Evolutionary conservation across 805 yeast genomes (phyloP), one percentile per base, ranked within the genome.

Genomic region (Yarrowia osloensis): DNA sequence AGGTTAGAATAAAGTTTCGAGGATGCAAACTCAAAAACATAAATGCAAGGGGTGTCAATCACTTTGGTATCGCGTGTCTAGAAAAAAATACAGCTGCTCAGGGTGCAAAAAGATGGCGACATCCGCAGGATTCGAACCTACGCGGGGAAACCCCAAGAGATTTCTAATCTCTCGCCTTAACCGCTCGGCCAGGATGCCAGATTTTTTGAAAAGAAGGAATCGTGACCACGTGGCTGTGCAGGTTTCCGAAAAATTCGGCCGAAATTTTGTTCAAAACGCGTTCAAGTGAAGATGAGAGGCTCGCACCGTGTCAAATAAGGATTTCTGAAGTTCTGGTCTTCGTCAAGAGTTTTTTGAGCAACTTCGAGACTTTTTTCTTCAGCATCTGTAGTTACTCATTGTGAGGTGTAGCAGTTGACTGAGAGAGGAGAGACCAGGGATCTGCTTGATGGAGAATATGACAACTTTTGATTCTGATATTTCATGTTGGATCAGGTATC

Each of bases 71-170:
- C 17, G 19, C 44, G 12, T 7, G 24, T 42, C 9, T 11, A 8
- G 15, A 42, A 17, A 22, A 9, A 42, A 42, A 21, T 22, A 22
- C 17, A 22, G 47, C n/a, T 44, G 2, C 13, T 7, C 19, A 15
- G 15, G 28, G 2, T 7, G 6, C 26, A 46, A 46, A 46, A 46
- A 26, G 50, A 46, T 46, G 50, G 50, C 50, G 50, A 46, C 50
- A 46, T 46, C 50, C 50, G 50, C 50, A 46, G 50, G 50, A 46
- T 46, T 46, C 50, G 50, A 46, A 46, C 50, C 50, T 46, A 46
- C 50, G 50, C 50, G 50, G 50, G 50, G 50, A 46, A 46, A 46
- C 50, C 50, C 50, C 50, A 46, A 46, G 50, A 46, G 50, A 46
- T 46, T 46, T 46, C 50, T 46, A 46, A 46, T 46, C 50, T 46